Evolutionary conservation across 805 yeast genomes (phyloP).

Genomic region (Sugiyamaella boreocaroliniensis): DNA sequence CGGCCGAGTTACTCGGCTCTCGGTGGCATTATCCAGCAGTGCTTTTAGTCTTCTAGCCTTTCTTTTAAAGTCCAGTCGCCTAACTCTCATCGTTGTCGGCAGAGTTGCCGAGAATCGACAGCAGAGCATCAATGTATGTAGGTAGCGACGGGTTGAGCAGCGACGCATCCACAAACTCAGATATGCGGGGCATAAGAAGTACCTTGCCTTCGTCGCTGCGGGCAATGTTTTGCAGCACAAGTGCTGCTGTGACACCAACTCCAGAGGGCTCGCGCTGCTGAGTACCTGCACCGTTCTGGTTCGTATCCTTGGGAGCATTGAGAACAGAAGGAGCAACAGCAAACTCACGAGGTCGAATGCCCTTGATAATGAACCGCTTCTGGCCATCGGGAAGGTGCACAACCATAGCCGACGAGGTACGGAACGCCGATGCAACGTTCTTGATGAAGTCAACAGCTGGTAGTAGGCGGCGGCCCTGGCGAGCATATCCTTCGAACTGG

Average conservation of each 20-base stretch:
- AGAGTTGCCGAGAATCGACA: constrained; percentile 5
- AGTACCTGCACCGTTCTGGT: neutral
- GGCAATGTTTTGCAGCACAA: constrained; percentile 34
- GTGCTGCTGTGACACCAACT: constrained; percentile 29
- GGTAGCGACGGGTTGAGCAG: constrained; percentile 21
- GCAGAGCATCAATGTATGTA: constrained; percentile 23
- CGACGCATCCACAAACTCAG: constrained; percentile 21
- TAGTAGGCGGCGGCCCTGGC: constrained; percentile 46
- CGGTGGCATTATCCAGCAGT: neutral
- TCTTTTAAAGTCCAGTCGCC: neutral
- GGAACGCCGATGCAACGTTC: constrained; percentile 84
- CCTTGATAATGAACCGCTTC: constrained; percentile 84
- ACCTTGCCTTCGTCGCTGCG: constrained; percentile 22
- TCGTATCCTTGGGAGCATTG: constrained; percentile 11
- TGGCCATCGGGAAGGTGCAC: constrained; percentile 57
- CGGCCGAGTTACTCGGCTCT: no score
- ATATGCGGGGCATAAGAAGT: constrained; percentile 14
- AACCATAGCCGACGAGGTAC: constrained; percentile 89
- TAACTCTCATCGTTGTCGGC: neutral
- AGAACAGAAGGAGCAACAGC: constrained; percentile 27
- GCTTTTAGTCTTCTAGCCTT: neutral
- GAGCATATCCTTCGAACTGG: constrained; percentile 61
- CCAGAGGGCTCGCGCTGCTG: constrained; percentile 23
- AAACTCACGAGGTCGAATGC: constrained; percentile 74
- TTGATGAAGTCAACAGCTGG: constrained; percentile 97